These are phyloP conservation scores for Amphicarpaea edgeworthii DNA, from an alignment of 306 rosid genomes.

Conservation along the genomic window DNA sequence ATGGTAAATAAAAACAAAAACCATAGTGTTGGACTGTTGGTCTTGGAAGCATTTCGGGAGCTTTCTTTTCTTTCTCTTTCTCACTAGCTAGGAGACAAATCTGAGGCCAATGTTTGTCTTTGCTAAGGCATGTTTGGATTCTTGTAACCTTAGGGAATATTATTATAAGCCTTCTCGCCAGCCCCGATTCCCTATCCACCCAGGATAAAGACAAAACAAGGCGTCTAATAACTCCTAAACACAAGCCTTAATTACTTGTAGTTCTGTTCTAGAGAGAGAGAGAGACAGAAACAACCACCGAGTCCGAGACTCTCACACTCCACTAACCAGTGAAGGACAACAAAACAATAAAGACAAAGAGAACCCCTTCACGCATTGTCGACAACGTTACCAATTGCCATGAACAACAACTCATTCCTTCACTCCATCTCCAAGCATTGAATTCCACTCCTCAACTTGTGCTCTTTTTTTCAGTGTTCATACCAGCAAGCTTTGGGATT, in stretches of 20 bases:
- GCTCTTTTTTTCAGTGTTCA: constrained; percentile 15
- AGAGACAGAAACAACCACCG: constrained; percentile 24
- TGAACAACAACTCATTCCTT: constrained; percentile 57
- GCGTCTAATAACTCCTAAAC: constrained; percentile 46
- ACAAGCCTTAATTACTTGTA: not conserved
- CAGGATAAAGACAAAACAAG: constrained; percentile 60
- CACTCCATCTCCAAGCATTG: constrained; percentile 46
- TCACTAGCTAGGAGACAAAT: constrained; percentile 64
- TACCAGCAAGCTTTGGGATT: constrained; percentile 47
- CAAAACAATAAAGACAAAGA: constrained; percentile 77
- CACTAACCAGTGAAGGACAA: constrained; percentile 66
- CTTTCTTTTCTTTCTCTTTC: constrained; percentile 58
- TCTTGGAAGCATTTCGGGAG: constrained; percentile 55
- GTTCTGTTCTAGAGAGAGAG: not conserved
- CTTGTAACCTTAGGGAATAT: constrained; percentile 62
- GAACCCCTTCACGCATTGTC: constrained; percentile 71
- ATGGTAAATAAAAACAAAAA: constrained; percentile 71
- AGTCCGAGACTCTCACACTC: constrained; percentile 48
- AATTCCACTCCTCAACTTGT: constrained; percentile 43
- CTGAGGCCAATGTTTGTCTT: constrained; percentile 69
- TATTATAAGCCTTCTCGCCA: constrained; percentile 55
- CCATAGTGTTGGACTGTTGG: too few species aligned
- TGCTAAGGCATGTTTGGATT: constrained; percentile 79
- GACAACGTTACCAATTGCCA: constrained; percentile 77
- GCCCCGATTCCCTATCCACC: constrained; percentile 82